Evolutionary conservation across 23 red algal species (phyloP), one percentile per base, ranked within the genome.

Genomic region (Gracilariopsis chorda): DNA sequence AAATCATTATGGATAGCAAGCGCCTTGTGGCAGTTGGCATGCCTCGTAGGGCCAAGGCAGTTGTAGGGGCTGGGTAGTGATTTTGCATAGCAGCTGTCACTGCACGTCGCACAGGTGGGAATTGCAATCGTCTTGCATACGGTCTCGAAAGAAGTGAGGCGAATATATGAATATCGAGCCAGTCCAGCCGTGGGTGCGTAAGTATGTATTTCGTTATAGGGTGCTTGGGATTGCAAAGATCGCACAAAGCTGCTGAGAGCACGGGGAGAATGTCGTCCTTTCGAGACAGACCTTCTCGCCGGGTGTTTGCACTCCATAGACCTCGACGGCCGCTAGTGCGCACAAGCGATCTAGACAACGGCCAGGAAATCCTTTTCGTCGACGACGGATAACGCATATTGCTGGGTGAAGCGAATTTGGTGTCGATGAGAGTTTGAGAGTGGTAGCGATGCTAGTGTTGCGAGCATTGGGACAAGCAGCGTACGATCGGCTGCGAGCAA

Each of bases 331-430:
- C 64, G 48, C 52, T 40, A 25, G 82, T 64, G 13, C 64, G 60
- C 46, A 87, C 62, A 70, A 87, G 59, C 0, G 82, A 57, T 44
- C 82, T 37, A 42, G n/a, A 87, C 48, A 24, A 87, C 82, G 25
- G 82, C 65, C 41, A 62, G 82, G 19, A 87, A 34, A 52, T 87
- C 82, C 16, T 87, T 63, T 52, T 67, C 64, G 48, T 87, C 82
- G 30, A 87, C 82, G 9, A 70, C 64, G 7, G 59, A 42, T 52
- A 87, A 56, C 32, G 82, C 82, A 40, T 72, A 87, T 28, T 55
- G 48, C 36, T 64, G 82, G 25, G 82, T 87, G 25, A 63, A 70
- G 30, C 82, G 82, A 24, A 63, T 74, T 57, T 87, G 82, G 30
- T 56, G 82, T 48, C 46, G 47, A 23, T 87, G 82, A 34, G 82